Base-by-base conservation (phyloP, 106 monocot species). In the Triglochin maritima region DNA sequence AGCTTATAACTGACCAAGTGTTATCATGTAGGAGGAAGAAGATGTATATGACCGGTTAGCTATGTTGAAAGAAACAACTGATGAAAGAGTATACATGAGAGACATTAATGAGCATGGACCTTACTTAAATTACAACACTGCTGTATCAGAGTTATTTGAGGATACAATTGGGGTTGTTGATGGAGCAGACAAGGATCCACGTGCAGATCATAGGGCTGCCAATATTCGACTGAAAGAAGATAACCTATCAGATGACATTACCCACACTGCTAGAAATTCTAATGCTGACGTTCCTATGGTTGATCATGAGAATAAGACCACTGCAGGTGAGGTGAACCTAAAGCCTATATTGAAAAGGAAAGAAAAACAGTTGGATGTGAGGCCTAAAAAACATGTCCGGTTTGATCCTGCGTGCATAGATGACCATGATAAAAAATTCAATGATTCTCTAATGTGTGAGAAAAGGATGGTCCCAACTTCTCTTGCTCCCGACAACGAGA, bases 321-420 rank as follows among this genome's bases (percentile, higher is more conserved):
- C 60, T 6, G 67, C 74, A 47, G 49, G 15, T 55, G 71, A 72
- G 60, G 51, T 47, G 7, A 82, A 81, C 42, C 12, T 84, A 61
- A 99, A 99, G 60, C 86, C 98, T 11, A 99, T 99, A 66, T 56
- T 99, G 51, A 99, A 92, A 69, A 76, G 92, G 65, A 99, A 86
- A 73, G 82, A 76, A 48, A 74, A 63, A 15, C 76, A 63, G 29
- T 16, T 41, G 0, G 86, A 89, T 48, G 4, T 51, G 50, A 92
- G 82, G 66, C 88, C 88, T 63, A 92, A 81, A 48, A 99, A 99
- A 67, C 86, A 86, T 53, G 98, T 99, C 46, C 71, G 90, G 48
- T 95, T 95, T 65, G 79, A 83, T 76, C 56, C 82, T n/a, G 65
- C 3, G 16, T 67, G 44, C 63, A 65, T 61, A 46, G 75, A 71